Evolutionary conservation across 345 rosid genomes (phyloP).

Genomic region (Tarenaya hassleriana): DNA sequence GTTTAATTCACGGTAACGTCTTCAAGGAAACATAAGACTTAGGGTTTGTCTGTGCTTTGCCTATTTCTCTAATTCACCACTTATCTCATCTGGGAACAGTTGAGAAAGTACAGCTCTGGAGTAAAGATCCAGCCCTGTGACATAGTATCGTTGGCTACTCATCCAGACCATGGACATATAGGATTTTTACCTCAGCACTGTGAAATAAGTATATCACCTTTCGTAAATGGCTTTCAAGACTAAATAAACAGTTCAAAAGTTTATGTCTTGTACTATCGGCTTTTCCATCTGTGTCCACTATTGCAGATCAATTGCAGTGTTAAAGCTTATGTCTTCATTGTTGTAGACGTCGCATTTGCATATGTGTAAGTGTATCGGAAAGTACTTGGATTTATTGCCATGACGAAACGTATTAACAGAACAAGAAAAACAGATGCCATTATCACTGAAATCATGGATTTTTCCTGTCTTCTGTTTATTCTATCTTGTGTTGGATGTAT

Average conservation of each 20-base stretch:
- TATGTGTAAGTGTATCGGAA: conserved; percentile 94
- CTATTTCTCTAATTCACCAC: conserved; percentile 42
- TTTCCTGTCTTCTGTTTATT: background rate
- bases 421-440: conserved; percentile 77
- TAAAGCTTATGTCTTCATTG: conserved; percentile 15
- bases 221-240: background rate
- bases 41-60: conserved; percentile 1
- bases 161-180: conserved; percentile 75
- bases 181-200: background rate
- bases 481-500: background rate
- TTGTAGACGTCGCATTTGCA: conserved; percentile 66
- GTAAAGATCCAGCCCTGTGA: conserved; percentile 66
- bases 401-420: conserved; percentile 28
- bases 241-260: background rate
- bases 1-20: conserved; percentile 1
- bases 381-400: conserved; percentile 31
- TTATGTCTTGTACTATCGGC: background rate
- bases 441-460: background rate
- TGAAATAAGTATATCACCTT: background rate
- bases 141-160: conserved; percentile 68
- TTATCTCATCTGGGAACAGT: conserved; percentile 67
- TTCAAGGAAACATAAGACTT: background rate
- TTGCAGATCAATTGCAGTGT: background rate
- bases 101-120: conserved; percentile 60
- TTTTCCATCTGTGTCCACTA: background rate